A percentile compares a stretch with the other conserved stretches of the same genome.
Conservation (phyloP, 768 basidiomycete genomes). For the Boletus rubescentipes region DNA sequence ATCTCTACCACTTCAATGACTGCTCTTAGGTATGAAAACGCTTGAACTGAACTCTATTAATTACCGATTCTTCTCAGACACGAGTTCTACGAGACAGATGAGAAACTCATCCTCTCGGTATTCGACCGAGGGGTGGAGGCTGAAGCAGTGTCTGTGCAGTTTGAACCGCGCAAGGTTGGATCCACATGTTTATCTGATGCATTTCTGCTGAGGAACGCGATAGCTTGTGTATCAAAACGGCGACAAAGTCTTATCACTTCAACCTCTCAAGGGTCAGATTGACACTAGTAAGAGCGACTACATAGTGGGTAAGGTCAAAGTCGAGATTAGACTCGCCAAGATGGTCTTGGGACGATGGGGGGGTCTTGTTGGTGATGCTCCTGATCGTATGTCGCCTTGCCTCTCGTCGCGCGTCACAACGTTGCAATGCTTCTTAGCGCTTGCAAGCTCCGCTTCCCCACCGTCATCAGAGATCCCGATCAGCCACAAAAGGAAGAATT, state of each 20-base stretch:
- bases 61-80: constrained; percentile 45
- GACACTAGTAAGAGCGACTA: constrained; percentile 58
- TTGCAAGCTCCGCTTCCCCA: constrained; percentile 28
- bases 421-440: constrained; percentile 10
- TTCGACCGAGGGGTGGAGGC: constrained; percentile 79
- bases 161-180: constrained; percentile 67
- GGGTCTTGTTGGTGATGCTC: constrained; percentile 66
- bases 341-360: constrained; percentile 70
- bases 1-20: constrained; percentile 21
- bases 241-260: constrained; percentile 66
- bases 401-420: neutral
- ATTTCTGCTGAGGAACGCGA: constrained; percentile 1
- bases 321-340: constrained; percentile 82
- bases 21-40: constrained; percentile 25
- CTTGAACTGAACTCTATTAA: neutral
- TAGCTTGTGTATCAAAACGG: constrained; percentile 54
- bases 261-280: constrained; percentile 84
- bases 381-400: constrained; percentile 58
- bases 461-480: constrained; percentile 32
- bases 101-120: constrained; percentile 66
- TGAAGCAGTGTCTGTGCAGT: constrained; percentile 55
- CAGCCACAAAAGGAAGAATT: constrained; percentile 68
- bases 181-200: neutral
- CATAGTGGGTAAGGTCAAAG: constrained; percentile 81
- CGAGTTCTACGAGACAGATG: constrained; percentile 88